Percentiles rank a stretch among this genome's conserved stretches.
Evolutionary conservation across 768 basidiomycete species (phyloP).

Genomic region (Mycena galericulata): DNA sequence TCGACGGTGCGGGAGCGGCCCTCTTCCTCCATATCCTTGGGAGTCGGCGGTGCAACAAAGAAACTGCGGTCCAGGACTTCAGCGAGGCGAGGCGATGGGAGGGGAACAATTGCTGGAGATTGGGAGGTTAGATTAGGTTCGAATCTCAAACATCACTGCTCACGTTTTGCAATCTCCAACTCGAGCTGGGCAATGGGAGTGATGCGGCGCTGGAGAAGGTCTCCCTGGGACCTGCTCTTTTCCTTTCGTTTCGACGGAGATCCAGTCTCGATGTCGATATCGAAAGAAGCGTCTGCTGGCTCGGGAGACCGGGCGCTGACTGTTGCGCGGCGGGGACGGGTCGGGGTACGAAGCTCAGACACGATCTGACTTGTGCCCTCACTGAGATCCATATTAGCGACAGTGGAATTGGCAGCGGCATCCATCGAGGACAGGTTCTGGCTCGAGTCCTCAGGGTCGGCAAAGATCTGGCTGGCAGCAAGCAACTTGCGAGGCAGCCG

Average conservation of each 20-base stretch:
- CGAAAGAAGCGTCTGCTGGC: constrained; percentile 41
- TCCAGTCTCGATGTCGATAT: constrained; percentile 50
- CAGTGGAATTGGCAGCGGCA: constrained; percentile 44
- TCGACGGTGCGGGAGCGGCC: constrained; percentile 44
- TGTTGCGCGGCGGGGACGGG: constrained; percentile 69
- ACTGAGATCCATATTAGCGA: constrained; percentile 36
- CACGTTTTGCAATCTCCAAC: constrained; percentile 73
- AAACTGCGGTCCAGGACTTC: constrained; percentile 75
- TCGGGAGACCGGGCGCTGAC: constrained; percentile 75
- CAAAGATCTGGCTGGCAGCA: constrained; percentile 79
- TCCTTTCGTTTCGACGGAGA: constrained; percentile 75
- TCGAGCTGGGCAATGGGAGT: constrained; percentile 73
- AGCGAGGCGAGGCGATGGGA: constrained; percentile 69
- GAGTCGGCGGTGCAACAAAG: constrained; percentile 70
- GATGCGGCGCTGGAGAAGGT: constrained; percentile 73
- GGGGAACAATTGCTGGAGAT: constrained; percentile 50
- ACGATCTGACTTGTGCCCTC: constrained; percentile 45
- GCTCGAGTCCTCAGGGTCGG: constrained; percentile 50
- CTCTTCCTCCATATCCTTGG: constrained; percentile 52
- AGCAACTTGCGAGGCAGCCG: constrained; percentile 73
- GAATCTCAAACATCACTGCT: constrained; percentile 38
- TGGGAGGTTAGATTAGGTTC: constrained; percentile 12
- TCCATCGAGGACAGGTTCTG: constrained; percentile 49
- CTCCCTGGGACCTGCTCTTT: constrained; percentile 75
- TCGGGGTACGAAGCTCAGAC: constrained; percentile 56